Evolutionary conservation across 495 filamentous ascomycete species (phyloP), one percentile per base, ranked within the genome.

Genomic region (Hypoxylon cercidicola): DNA sequence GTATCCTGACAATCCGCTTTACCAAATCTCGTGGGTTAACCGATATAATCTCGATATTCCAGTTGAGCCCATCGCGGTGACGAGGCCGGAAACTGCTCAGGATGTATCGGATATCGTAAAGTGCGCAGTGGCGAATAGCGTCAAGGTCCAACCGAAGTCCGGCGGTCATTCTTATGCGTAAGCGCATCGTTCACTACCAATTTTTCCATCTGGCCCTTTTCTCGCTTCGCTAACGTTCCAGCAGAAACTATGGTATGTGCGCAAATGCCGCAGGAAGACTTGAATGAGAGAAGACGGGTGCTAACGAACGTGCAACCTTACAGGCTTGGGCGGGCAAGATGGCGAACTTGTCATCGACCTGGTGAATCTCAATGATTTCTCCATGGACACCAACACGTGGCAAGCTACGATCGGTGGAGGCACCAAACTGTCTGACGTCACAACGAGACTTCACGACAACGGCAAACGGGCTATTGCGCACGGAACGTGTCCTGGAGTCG

Each of bases 141-240:
- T 86, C 63, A 87, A 88, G 64, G 88, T 93, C 18, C 89, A 91
- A 62, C 79, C 90, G 9, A 85, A 82, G 64, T 86, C 85, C 37
- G 91, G 91, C 12, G 91, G 91, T 0, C 91, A 93, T 69, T 90
- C 87, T 12, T 92, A 89, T 75, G 79, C 72, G 79, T 82, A 61
- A 57, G 79, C 53, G 21, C 18, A 7, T 30, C 8, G 1, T 7
- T 12, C 37, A 54, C 25, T 16, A 9, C 40, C 9, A n/a, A n/a
- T 13, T 18, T 32, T 32, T 32, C 10, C 30, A 20, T n/a, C 21
- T 30, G 40, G 16, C 34, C 28, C 10, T 32, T 1, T 32, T 20
- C 2, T 11, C 3, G 4, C 8, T 8, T 32, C 43, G 53, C 66
- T 71, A 54, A 70, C 48, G 11, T 9, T 12, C 1, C 3, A 13